Base-by-base conservation (phyloP, 2,329 filamentous ascomycete genomes). In the Fusarium temperatum region DNA sequence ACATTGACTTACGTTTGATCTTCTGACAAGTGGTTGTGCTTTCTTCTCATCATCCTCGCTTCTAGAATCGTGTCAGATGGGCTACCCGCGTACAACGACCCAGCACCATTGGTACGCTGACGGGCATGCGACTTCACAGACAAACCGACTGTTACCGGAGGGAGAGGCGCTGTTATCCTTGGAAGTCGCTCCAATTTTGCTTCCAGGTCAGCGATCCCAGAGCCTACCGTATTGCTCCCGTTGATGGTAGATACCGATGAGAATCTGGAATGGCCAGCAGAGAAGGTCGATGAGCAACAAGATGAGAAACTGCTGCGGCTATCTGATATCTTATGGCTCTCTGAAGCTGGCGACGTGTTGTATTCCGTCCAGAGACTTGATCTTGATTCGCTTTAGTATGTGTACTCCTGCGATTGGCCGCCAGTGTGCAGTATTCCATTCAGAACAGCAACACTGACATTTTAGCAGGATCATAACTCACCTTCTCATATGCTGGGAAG, bases 241-340 rank as follows among this genome's bases (percentile, higher is more conserved):
- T 85, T 84, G 28, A 87, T 81, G 0, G 87, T 89, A 4, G 88
- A 89, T 48, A 86, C 82, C 1, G 88, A 89, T 4, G 88, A 89
- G 56, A 88, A 83, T 42, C 87, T 83, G 5, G 88, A 89, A 75
- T 89, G 87, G 1, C 83, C 81, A 20, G 81, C 80, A 3, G 86
- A 87, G 48, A 81, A 81, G 2, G 82, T 84, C 6, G 87, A 85
- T 6, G 86, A 86, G 24, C 83, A 83, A 75, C 85, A 85, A 4
- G 85, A 87, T 7, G 87, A 87, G 22, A 88, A 78, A 63, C 86
- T 89, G 81, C 87, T 87, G 60, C 84, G 83, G 72, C 87, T 89
- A 73, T 86, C 84, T 2, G 87, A 89, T 62, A 80, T 68, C 53
- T 73, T 80, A 67, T 83, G 81, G 17, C 68, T 78, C 45, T 66